These are phyloP conservation scores for Eimeria acervulina DNA, from an alignment of 169 alveolate species.

Conservation along the genomic window DNA sequence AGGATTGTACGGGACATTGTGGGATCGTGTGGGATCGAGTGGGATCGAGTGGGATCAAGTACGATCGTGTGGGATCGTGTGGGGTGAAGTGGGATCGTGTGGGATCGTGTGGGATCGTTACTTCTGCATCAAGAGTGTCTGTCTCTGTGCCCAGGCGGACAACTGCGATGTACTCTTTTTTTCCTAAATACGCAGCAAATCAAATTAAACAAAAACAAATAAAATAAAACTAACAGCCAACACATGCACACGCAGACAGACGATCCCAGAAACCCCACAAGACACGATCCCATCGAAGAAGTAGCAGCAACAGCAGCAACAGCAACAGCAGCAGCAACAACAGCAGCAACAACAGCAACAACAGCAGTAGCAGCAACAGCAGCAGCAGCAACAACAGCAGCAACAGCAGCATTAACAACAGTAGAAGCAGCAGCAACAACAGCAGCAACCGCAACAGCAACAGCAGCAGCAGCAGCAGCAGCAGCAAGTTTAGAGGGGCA, in stretches of 20 bases:
- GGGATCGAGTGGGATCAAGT: too few relatives aligned
- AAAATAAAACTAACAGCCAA: background rate
- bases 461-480: background rate
- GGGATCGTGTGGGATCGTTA: background rate
- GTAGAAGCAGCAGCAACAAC: background rate
- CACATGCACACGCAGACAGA: background rate
- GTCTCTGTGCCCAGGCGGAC: slow-evolving; percentile 50
- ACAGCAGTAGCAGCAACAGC: background rate
- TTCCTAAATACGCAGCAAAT: slow-evolving; percentile 14
- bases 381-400: background rate
- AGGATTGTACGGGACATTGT: too few relatives aligned
- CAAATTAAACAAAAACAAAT: background rate
- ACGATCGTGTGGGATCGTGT: too few relatives aligned
- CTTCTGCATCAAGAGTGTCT: slow-evolving; percentile 56
- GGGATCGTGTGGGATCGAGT: too few relatives aligned
- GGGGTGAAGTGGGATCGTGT: too few relatives aligned
- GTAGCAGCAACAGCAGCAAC: background rate
- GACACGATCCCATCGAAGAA: background rate
- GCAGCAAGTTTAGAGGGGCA: too few relatives aligned
- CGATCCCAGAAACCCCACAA: background rate
- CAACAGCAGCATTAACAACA: background rate
- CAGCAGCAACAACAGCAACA: background rate
- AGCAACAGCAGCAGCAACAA: background rate
- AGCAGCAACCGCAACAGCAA: background rate
- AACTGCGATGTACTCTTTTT: slow-evolving; percentile 42